phyloP scores from a whole-genome alignment of 2,329 filamentous ascomycete species.

The Ophiostoma sp. region DNA sequence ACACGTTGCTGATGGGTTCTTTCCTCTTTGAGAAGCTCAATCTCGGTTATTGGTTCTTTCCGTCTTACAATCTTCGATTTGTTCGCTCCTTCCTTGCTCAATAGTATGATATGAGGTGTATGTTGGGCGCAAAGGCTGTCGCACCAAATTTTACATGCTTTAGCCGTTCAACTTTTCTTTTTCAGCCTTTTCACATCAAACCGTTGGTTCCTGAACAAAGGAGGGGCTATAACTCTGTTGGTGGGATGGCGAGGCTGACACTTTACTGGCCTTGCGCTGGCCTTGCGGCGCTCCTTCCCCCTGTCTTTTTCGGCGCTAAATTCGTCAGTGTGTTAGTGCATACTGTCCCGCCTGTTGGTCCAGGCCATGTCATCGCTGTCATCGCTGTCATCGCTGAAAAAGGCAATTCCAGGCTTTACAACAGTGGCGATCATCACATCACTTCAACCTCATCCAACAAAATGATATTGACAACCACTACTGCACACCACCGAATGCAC shows the following conservation, averaged over 20 bases:
- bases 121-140: neutral
- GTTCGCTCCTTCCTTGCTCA: neutral
- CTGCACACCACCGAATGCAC: slow-evolving; percentile 2
- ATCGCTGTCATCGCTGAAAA: neutral
- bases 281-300: neutral
- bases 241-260: slow-evolving; percentile 11
- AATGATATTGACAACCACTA: neutral
- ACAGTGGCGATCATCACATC: slow-evolving; percentile 36
- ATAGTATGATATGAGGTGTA: neutral
- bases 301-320: neutral
- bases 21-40: neutral
- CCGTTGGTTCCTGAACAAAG: neutral
- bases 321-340: neutral
- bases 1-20: neutral
- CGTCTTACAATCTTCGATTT: neutral
- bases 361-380: neutral
- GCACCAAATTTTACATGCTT: neutral
- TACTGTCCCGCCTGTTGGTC: neutral
- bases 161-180: neutral
- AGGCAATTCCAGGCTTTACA: slow-evolving; percentile 25
- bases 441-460: neutral
- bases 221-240: neutral
- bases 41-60: neutral
- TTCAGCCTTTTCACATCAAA: neutral
- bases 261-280: neutral